phyloP scores from a whole-genome alignment of 257 asterid genomes.

The Fraxinus americana region DNA sequence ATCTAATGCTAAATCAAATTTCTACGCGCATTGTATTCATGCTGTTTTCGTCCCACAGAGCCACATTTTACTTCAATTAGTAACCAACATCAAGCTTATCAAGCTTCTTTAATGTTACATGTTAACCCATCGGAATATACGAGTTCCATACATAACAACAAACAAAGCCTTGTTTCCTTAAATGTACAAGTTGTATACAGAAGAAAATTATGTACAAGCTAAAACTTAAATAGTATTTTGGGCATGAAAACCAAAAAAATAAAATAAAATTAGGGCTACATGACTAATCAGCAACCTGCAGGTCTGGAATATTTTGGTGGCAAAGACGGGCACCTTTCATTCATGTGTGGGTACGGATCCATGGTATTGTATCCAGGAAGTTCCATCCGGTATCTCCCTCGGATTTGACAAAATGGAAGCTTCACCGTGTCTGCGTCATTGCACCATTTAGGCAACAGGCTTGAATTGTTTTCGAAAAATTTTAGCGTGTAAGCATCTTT shows the following conservation, averaged over 20 bases:
- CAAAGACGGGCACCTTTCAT: conserved; percentile 83
- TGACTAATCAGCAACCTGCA: conserved; percentile 61
- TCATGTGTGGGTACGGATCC: conserved; percentile 80
- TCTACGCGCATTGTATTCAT: too few relatives aligned
- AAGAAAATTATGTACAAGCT: conserved; percentile 5
- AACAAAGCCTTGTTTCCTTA: background rate
- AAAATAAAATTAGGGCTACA: background rate
- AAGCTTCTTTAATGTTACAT: conserved; percentile 9
- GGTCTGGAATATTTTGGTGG: conserved; percentile 74
- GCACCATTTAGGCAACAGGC: conserved; percentile 92
- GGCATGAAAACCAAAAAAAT: background rate
- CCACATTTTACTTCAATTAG: too few relatives aligned
- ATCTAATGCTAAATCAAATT: background rate
- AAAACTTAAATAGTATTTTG: background rate
- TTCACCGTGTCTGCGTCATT: conserved; percentile 74
- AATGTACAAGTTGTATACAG: conserved; percentile 24
- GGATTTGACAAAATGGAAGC: conserved; percentile 86
- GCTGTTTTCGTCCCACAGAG: too few relatives aligned
- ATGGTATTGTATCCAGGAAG: conserved; percentile 76
- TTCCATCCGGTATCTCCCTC: conserved; percentile 80
- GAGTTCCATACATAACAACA: conserved; percentile 13
- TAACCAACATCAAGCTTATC: background rate
- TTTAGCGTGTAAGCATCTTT: conserved; percentile 84
- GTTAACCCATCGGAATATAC: conserved; percentile 16
- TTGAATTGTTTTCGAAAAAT: conserved; percentile 66